Evolutionary conservation across 495 filamentous ascomycete species (phyloP), one percentile per base, ranked within the genome.

Genomic region (Rhizodiscina lignyota): DNA sequence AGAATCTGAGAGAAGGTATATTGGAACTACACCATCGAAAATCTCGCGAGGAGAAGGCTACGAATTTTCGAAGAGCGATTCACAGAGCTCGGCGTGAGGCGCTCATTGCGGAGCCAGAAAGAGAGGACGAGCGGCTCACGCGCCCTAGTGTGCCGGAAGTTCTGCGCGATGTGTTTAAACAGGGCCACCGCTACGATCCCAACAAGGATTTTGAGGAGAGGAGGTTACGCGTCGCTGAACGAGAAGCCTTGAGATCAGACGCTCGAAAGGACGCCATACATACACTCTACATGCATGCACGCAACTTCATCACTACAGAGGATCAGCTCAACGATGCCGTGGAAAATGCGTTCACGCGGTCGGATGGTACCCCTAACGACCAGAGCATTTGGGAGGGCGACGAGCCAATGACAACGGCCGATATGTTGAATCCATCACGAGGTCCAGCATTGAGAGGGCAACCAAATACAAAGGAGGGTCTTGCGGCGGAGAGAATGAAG

Each of bases 1-100:
- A 62, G 27, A 77, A 81, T 40, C 58, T 86, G 15, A 61, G 70
- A 6, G 67, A 81, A 41, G 71, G 76, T 39, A 48, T 84, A 10
- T 35, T 49, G 11, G 67, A 69, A 44, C 57, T 86, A 16, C 57
- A 66, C 40, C 36, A 53, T 36, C 65, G 79, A 30, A 77, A 80
- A 47, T 47, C 49, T 31, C 36, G 34, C 3, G 56, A 56, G 2
- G 67, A 72, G 21, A 37, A 40, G 2, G 28, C 22, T 2, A 54
- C 66, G 30, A 48, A 45, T 18, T 38, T 47, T n/a, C 55, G 58
- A 26, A 60, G 53, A 37, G 36, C 41, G 8, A 38, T 47, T 21
- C 64, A 55, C 33, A 52, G 59, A 29, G 48, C 42, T 13, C 57
- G 60, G 32, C 57, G 68, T 35, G 55, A 67, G 17, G 50, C 43